A percentile compares a stretch with the other conserved stretches of the same genome.
These are phyloP conservation scores for Emergomyces pasteurianus DNA, from an alignment of 2,329 filamentous ascomycete genomes.

Conservation along the genomic window DNA sequence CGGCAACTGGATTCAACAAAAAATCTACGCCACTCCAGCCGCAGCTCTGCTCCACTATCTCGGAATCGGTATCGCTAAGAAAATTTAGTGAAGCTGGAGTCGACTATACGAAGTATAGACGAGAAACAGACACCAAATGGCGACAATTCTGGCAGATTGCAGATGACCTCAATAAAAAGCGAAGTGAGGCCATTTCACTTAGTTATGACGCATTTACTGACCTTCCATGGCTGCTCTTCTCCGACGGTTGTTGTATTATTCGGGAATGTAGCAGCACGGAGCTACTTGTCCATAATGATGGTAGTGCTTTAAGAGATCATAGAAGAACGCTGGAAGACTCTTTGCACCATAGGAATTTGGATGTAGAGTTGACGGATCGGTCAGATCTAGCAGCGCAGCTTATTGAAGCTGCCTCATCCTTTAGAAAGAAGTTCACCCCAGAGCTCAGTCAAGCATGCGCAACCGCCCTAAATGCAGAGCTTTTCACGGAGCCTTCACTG, in stretches of 20 bases:
- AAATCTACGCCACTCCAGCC: slow-evolving; percentile 54
- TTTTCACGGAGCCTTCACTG: slow-evolving; percentile 60
- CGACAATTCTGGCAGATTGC: slow-evolving; percentile 77
- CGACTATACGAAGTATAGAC: slow-evolving; percentile 64
- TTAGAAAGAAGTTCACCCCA: slow-evolving; percentile 59
- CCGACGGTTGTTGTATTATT: slow-evolving; percentile 68
- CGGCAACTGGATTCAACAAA: slow-evolving; percentile 29
- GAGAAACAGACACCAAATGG: slow-evolving; percentile 73
- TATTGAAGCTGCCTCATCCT: slow-evolving; percentile 56
- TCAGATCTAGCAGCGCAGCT: slow-evolving; percentile 48
- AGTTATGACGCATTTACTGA: slow-evolving; percentile 58
- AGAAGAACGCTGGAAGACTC: slow-evolving; percentile 28
- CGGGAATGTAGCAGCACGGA: slow-evolving; percentile 71
- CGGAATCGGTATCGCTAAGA: slow-evolving; percentile 54
- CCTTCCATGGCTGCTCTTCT: slow-evolving; percentile 72
- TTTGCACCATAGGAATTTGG: slow-evolving; percentile 34
- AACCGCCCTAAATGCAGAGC: slow-evolving; percentile 55
- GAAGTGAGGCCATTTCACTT: slow-evolving; percentile 69
- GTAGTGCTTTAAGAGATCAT: slow-evolving; percentile 25
- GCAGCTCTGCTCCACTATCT: slow-evolving; percentile 60
- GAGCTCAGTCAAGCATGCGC: slow-evolving; percentile 57
- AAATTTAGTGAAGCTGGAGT: slow-evolving; percentile 49
- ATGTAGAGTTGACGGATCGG: slow-evolving; percentile 39
- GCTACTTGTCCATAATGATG: slow-evolving; percentile 57
- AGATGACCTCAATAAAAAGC: slow-evolving; percentile 72